Percentiles rank a stretch among this genome's conserved stretches.
Evolutionary conservation across 805 yeast genomes (phyloP).

Genomic region (Teunomyces cretensis): DNA sequence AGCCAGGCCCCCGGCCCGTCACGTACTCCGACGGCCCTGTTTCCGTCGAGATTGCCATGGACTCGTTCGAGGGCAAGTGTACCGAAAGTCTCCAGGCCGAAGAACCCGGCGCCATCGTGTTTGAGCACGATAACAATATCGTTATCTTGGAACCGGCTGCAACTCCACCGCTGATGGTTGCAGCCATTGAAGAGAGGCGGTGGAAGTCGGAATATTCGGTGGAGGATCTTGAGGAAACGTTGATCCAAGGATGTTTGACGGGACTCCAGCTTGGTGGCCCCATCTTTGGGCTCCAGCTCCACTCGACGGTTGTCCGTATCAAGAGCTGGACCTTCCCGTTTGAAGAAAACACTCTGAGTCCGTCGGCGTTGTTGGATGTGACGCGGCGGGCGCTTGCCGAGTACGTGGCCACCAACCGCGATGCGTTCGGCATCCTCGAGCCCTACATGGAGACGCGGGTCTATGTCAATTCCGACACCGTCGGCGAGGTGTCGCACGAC

Average conservation of each 20-base stretch:
- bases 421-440: slow-evolving; percentile 62
- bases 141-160: slow-evolving; percentile 36
- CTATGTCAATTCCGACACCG: slow-evolving; percentile 62
- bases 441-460: slow-evolving; percentile 83
- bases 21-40: slow-evolving; percentile 20
- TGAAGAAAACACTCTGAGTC: slow-evolving; percentile 41
- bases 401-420: slow-evolving; percentile 19
- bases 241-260: slow-evolving; percentile 59
- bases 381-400: slow-evolving; percentile 37
- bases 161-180: slow-evolving; percentile 22
- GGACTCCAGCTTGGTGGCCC: slow-evolving; percentile 71
- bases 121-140: slow-evolving; percentile 51
- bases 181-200: slow-evolving; percentile 30
- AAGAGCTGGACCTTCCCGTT: slow-evolving; percentile 52
- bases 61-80: slow-evolving; percentile 39
- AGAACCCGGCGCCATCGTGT: slow-evolving; percentile 37
- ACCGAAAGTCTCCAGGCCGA: slow-evolving; percentile 32
- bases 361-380: slow-evolving; percentile 37
- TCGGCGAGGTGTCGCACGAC: slow-evolving; percentile 86
- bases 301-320: slow-evolving; percentile 59
- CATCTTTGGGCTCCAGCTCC: slow-evolving; percentile 53
- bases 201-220: slow-evolving; percentile 52
- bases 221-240: slow-evolving; percentile 52
- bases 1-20: background rate
- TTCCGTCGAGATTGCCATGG: slow-evolving; percentile 28